Evolutionary conservation across 805 yeast species (phyloP), one percentile per base, ranked within the genome.

Genomic region (Candida nanaspora): DNA sequence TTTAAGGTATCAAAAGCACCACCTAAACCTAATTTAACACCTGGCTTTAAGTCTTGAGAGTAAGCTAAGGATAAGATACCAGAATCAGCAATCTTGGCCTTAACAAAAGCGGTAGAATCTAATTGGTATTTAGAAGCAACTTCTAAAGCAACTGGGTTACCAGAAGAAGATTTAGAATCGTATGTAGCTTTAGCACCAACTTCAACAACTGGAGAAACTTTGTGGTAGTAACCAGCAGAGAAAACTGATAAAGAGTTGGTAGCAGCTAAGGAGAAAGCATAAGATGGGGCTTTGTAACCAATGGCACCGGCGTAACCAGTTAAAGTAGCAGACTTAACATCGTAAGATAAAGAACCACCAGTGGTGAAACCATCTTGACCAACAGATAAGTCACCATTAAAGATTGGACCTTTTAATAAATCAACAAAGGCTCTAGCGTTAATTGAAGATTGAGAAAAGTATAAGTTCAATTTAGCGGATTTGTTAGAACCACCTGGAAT

Each of bases 181-280:
- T 91, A 86, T 52, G 93, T 81, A 59, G 96, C 96, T 77, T 86
- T 89, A 61, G 97, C 95, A 74, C 97, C 98, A 57, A 88, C 95
- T 78, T 93, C 96, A 56, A 91, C 86, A 56, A 72, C 68, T 52
- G 94, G 86, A 56, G 88, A 78, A 49, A 93, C 95, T 69, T 78
- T 84, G 82, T 93, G 97, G 87, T 80, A 93, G 81, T 89, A 88
- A 55, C 96, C 91, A 56, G 96, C 96, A 47, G 95, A 74, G 76
- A 84, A 86, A 56, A 88, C 81, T 46, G 88, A 78, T 63, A 89
- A 76, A 78, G 88, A 86, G 74, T 82, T 77, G 63, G 86, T 75
- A 57, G 93, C 87, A 50, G 86, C 74, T 52, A 88, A 78, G 49
- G 95, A 86, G 46, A 87, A 78, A 47, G 94, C 74, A 80, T 88